A percentile compares a stretch with the other conserved stretches of the same genome.
These are phyloP conservation scores for Amanita subjunquillea DNA, from an alignment of 768 basidiomycete genomes.

Conservation along the genomic window DNA sequence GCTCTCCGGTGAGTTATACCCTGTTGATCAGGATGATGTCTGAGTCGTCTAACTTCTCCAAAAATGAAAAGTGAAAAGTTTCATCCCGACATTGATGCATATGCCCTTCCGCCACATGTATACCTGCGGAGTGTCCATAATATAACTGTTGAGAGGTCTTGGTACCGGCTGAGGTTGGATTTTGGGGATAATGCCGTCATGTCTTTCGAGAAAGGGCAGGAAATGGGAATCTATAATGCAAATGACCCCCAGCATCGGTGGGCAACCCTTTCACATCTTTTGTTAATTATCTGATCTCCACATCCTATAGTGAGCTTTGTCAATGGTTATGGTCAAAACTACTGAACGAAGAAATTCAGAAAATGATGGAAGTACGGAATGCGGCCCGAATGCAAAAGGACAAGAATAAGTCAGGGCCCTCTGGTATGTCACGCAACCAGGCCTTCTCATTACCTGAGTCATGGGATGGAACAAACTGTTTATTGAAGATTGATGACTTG, in stretches of 20 bases:
- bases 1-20: slow-evolving; percentile 9
- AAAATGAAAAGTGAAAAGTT: not conserved
- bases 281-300: no score
- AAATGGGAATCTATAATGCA: not conserved
- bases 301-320: not conserved
- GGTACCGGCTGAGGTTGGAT: slow-evolving; percentile 8
- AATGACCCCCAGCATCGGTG: not conserved
- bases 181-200: not conserved
- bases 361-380: not conserved
- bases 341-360: not conserved
- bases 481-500: not conserved
- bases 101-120: slow-evolving; percentile 10
- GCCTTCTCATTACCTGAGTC: not conserved
- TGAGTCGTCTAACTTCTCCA: no score
- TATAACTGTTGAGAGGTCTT: slow-evolving; percentile 12
- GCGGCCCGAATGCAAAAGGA: not conserved
- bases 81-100: not conserved
- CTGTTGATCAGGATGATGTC: no score
- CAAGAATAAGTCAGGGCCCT: not conserved
- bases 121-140: slow-evolving; percentile 13
- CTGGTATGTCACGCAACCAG: not conserved
- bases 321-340: not conserved
- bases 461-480: not conserved
- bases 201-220: not conserved
- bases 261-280: no score